These are phyloP conservation scores for Luzula sylvatica DNA, from an alignment of 176 grass and related monocot species.

Conservation along the genomic window DNA sequence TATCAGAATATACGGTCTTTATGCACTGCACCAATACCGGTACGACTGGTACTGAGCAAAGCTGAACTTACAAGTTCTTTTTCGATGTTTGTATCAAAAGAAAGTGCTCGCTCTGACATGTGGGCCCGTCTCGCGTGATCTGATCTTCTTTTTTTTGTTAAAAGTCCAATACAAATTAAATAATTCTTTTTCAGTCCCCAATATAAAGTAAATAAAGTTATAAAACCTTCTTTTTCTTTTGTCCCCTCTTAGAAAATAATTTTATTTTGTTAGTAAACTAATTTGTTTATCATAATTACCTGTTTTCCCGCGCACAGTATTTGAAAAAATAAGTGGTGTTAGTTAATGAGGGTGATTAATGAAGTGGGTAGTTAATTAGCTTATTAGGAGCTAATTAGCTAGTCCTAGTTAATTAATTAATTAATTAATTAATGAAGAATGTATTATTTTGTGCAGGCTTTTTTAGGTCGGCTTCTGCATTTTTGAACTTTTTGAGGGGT, in stretches of 20 bases:
- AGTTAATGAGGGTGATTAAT: not conserved
- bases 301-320: slow-evolving; percentile 5
- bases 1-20: too few relatives aligned
- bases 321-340: not conserved
- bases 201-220: too few relatives aligned
- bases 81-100: too few relatives aligned
- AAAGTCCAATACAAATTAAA: too few relatives aligned
- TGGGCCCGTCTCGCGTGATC: slow-evolving; percentile 12
- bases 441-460: slow-evolving; percentile 47
- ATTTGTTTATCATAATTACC: slow-evolving; percentile 9
- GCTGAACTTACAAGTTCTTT: too few relatives aligned
- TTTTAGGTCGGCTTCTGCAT: slow-evolving; percentile 91
- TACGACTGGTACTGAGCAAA: too few relatives aligned
- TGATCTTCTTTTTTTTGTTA: not conserved
- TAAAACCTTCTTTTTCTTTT: slow-evolving; percentile 19
- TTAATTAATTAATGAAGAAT: slow-evolving; percentile 10
- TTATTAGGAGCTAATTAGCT: slow-evolving; percentile 1
- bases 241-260: too few relatives aligned
- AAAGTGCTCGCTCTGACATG: not conserved
- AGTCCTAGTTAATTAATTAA: not conserved
- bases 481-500: slow-evolving; percentile 83
- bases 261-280: too few relatives aligned
- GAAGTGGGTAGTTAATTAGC: slow-evolving; percentile 2
- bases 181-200: slow-evolving; percentile 14
- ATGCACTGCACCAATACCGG: too few relatives aligned